Percentiles rank a stretch among this genome's conserved stretches.
Evolutionary conservation across 2,329 filamentous ascomycete genomes (phyloP).

Genomic region (Biscogniauxia marginata): DNA sequence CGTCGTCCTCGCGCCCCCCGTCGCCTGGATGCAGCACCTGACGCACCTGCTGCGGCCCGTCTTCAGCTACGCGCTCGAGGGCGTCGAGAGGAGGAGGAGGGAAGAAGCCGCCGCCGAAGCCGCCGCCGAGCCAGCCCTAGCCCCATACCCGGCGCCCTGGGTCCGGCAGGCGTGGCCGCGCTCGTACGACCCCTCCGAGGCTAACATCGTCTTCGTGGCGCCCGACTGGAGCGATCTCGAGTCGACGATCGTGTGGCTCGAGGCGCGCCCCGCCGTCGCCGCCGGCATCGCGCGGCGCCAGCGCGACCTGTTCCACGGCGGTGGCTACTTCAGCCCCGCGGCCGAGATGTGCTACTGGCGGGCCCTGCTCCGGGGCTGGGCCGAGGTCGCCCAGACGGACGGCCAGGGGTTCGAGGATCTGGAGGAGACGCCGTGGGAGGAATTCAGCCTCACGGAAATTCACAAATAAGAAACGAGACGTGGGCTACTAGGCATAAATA

Average conservation of each 20-base stretch:
- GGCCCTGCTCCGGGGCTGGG: constrained; percentile 47
- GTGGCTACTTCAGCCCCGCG: constrained; percentile 48
- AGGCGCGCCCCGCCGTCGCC: constrained; percentile 41
- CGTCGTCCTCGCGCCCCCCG: constrained; percentile 47
- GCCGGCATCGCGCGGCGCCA: constrained; percentile 48
- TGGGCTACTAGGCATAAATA: not conserved
- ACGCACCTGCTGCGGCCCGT: constrained; percentile 47
- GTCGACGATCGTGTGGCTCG: constrained; percentile 44
- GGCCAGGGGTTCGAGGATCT: constrained; percentile 35
- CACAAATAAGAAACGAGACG: constrained; percentile 21
- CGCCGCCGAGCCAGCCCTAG: not conserved
- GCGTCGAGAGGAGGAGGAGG: constrained; percentile 5
- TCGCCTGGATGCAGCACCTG: constrained; percentile 49
- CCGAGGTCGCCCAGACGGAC: constrained; percentile 37
- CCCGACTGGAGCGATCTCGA: constrained; percentile 53
- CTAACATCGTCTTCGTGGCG: constrained; percentile 46
- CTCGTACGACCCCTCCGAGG: constrained; percentile 20
- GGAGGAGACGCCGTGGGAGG: constrained; percentile 40
- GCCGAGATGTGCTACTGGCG: constrained; percentile 56
- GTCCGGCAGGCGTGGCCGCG: constrained; percentile 39
- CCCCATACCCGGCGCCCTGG: constrained; percentile 30
- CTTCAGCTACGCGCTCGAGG: constrained; percentile 36
- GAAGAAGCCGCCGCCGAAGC: not conserved
- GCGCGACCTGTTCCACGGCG: constrained; percentile 41
- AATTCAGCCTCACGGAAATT: constrained; percentile 35